These are phyloP conservation scores for Vitis amurensis DNA, from an alignment of 164 flowering plant genomes.

Conservation along the genomic window DNA sequence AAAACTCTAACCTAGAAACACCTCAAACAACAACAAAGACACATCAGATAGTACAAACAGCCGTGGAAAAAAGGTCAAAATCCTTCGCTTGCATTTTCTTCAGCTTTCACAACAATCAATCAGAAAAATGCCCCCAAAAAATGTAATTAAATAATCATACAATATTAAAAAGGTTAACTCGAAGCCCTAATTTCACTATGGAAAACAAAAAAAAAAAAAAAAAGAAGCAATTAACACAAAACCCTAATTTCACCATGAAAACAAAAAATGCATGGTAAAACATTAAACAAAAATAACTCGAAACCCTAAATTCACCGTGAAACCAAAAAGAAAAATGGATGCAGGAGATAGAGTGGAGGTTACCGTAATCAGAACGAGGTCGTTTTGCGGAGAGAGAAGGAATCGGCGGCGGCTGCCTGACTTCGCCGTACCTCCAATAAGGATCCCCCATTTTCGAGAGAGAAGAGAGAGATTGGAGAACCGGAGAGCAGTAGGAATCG, in stretches of 20 bases:
- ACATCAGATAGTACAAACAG: no score
- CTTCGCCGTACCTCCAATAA: conserved; percentile 47
- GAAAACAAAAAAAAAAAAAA: not conserved
- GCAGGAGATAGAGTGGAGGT: not conserved
- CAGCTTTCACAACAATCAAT: not conserved
- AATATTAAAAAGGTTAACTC: not conserved
- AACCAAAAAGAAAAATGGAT: not conserved
- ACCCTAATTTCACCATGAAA: conserved; percentile 2
- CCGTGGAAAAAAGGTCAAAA: no score
- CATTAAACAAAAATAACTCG: not conserved
- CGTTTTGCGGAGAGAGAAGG: conserved; percentile 40
- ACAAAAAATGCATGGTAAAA: not conserved
- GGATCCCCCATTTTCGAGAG: conserved; percentile 39
- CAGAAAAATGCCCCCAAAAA: not conserved
- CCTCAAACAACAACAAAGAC: no score
- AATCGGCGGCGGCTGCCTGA: conserved; percentile 29
- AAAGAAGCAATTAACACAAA: not conserved
- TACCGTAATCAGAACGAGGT: conserved; percentile 53
- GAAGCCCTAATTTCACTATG: not conserved
- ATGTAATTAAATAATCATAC: not conserved
- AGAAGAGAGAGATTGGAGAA: not conserved
- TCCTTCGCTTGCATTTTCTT: not conserved
- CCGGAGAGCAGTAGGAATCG: not conserved
- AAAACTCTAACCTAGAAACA: no score
- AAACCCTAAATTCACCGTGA: not conserved